Evolutionary conservation across 1,139 yeast genomes (phyloP).

Genomic region (Magnusiomyces tetraspermus): DNA sequence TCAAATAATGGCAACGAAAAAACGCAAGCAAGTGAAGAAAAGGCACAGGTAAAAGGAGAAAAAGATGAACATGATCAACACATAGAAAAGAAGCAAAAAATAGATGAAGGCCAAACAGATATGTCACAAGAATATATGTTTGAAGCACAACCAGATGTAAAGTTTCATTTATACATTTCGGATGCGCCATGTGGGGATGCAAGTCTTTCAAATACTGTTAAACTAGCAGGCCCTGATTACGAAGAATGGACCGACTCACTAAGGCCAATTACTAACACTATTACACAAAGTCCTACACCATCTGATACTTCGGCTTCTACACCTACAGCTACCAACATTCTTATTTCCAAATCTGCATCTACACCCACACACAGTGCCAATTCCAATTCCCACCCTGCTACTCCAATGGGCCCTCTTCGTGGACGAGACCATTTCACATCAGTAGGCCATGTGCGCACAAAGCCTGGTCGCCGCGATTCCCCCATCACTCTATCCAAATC

Average conservation of each 20-base stretch:
- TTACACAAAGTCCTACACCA: not conserved
- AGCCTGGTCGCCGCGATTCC: conserved; percentile 84
- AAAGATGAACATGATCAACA: too few relatives aligned
- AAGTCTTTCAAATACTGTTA: conserved; percentile 41
- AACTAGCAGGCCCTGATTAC: conserved; percentile 13
- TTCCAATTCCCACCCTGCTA: too few relatives aligned
- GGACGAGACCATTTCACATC: conserved; percentile 57
- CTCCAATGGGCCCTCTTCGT: conserved; percentile 38
- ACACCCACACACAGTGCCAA: too few relatives aligned
- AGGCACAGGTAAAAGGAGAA: too few relatives aligned
- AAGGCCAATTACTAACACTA: conserved; percentile 16
- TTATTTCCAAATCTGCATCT: too few relatives aligned
- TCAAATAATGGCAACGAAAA: too few relatives aligned
- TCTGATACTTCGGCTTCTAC: too few relatives aligned
- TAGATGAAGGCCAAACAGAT: too few relatives aligned
- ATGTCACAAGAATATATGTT: conserved; percentile 18
- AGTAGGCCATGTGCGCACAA: conserved; percentile 68
- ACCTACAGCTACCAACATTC: too few relatives aligned
- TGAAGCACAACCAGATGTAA: conserved; percentile 31
- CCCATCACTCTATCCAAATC: conserved; percentile 64
- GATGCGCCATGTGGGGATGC: conserved; percentile 94
- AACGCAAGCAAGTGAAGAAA: too few relatives aligned
- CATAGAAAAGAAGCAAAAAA: too few relatives aligned
- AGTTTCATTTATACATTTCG: conserved; percentile 54
- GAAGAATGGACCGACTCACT: conserved; percentile 23